These are phyloP conservation scores for Rubus parviflorus DNA, from an alignment of 306 rosid species.

Conservation along the genomic window DNA sequence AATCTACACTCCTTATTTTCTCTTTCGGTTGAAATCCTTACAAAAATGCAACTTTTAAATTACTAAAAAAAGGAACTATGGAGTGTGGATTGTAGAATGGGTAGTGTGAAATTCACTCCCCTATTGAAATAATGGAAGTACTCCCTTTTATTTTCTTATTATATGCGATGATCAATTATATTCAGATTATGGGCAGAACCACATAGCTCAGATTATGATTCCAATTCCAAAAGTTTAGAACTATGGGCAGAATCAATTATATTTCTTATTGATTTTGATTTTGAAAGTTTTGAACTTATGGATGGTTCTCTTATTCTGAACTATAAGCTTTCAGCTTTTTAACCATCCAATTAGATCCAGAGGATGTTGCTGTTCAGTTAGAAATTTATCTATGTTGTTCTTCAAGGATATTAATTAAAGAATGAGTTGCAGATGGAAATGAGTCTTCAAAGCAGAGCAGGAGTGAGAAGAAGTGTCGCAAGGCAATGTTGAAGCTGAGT, in stretches of 20 bases:
- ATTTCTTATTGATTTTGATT: background rate
- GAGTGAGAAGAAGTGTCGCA: conserved; percentile 96
- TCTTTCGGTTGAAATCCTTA: no score
- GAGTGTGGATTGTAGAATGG: no score
- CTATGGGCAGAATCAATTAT: background rate
- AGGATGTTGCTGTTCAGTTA: background rate
- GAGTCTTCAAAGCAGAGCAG: conserved; percentile 95
- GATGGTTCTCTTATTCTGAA: background rate
- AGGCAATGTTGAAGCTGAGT: conserved; percentile 95
- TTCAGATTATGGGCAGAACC: no score
- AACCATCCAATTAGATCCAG: no score
- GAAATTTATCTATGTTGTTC: background rate
- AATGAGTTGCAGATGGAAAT: conserved; percentile 44
- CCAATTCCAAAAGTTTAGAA: no score
- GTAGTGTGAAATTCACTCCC: no score
- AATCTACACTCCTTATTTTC: no score
- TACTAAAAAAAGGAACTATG: no score
- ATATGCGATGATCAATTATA: no score
- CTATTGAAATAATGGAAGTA: background rate
- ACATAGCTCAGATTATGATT: no score
- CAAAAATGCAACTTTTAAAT: no score
- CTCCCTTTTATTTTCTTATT: no score
- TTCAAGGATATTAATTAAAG: conserved; percentile 16
- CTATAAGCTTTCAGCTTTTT: background rate
- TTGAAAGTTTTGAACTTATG: background rate